Base-by-base conservation (phyloP, 2,329 filamentous ascomycete species). In the Pseudohalonectria lignicola region DNA sequence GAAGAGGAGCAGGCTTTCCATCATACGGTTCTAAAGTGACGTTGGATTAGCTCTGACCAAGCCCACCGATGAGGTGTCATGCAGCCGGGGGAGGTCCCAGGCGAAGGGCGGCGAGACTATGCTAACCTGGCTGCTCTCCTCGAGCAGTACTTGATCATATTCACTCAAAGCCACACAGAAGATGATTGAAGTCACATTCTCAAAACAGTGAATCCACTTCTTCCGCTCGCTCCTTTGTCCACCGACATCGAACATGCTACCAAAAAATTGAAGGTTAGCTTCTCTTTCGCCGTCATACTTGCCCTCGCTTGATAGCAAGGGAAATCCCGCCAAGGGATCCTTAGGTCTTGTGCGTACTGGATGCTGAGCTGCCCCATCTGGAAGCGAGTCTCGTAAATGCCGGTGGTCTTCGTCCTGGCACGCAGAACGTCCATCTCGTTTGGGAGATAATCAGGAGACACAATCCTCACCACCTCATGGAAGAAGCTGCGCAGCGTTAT, bases 141-240 rank as follows among this genome's bases (percentile, higher is more conserved):
- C 92, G 30, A 98, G 69, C 39, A 98, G 68, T 5, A 95, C 90
- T 63, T 98, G 92, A 55, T 98, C 92, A 59, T 98, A 98, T 63
- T 98, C 92, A 66, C 88, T 96, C 50, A 98, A 66, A 13, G 92
- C 92, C 44, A 98, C 92, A 55, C 92, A 98, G 63, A 98, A 98
- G 49, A 98, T 98, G 60, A 98, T 98, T 4, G 92, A 96, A 31
- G 92, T 98, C 52, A 98, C 92, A 52, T 96, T 96, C 61, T 98
- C 92, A 60, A 98, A 98, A 66, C 92, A 98, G 64, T 98, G 92
- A 56, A 98, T 98, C 92, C 92, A 98, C 67, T 98, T 98, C 70
- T 98, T 98, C 45, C 92, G 77, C 63, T 98, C 92, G 60, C 90
- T 96, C 56, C 92, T 73, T 63, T 98, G 92, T 18, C 92, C 92